Base-by-base conservation (phyloP, 2,329 filamentous ascomycete species). In the Epichloe festucae region DNA sequence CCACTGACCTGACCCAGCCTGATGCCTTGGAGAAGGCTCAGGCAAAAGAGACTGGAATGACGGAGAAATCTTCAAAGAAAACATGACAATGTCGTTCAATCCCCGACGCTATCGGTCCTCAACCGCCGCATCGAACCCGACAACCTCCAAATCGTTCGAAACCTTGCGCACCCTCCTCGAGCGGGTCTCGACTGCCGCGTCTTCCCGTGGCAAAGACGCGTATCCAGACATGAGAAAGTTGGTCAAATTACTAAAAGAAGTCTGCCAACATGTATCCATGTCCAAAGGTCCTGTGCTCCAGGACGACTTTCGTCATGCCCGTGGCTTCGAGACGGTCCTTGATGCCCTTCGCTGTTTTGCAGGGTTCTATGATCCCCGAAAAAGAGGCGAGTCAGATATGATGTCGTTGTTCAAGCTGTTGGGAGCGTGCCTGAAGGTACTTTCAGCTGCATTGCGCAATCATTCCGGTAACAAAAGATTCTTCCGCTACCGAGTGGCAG, bases 381-480 rank as follows among this genome's bases (percentile, higher is more conserved):
- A 62, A 62, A 76, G 77, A 62, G 77, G 69, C 48, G 69, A 79
- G 40, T 70, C 79, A 45, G 82, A 88, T 54, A 86, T 83, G 64
- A 70, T 73, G 52, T 73, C 75, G 44, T 72, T 87, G 52, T 86
- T 89, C 61, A 76, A 79, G 54, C 71, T 91, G 17, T 71, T 95
- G 17, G 80, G 89, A 60, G 77, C 77, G 8, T 76, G 85, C n/a
- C 72, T 93, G 40, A 81, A 81, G 35, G 79, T 93, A 14, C 70
- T 97, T 31, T 84, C 86, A 1, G 84, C 85, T 46, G 82, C 82
- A 14, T 77, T 98, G 57, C 79, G 81, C 50, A 81, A 82, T 45
- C 89, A 97, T 66, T 76, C 84, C 46, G 91, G 90, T 19, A 98
- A 97, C 68, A 79, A 84, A 81, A 81, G 87, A 59, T 96, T 91